A percentile compares a stretch with the other conserved stretches of the same genome.
These are phyloP conservation scores for Deinandra increscens DNA, from an alignment of 129 eudicot genomes.

Conservation along the genomic window DNA sequence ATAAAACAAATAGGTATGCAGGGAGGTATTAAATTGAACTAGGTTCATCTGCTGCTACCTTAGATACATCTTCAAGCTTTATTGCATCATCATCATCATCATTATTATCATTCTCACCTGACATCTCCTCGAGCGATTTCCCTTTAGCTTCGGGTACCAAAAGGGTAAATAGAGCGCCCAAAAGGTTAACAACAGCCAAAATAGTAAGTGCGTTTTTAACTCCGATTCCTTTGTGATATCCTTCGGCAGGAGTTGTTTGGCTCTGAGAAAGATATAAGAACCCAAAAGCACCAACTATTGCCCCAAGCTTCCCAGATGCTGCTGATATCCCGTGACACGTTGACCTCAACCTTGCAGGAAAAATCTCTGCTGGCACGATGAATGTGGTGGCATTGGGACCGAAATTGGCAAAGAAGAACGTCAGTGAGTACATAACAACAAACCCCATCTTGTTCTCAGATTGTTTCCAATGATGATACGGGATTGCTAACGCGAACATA, in stretches of 20 bases:
- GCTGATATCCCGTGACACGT: conserved; percentile 86
- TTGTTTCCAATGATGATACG: conserved; percentile 64
- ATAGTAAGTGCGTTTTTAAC: conserved; percentile 53
- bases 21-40: neutral
- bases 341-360: conserved; percentile 71
- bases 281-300: conserved; percentile 79
- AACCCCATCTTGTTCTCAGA: conserved; percentile 50
- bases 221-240: conserved; percentile 62
- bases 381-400: conserved; percentile 82
- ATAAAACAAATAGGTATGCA: conserved; percentile 12
- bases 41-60: conserved; percentile 15
- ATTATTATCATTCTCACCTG: conserved; percentile 57
- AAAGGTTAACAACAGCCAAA: conserved; percentile 53
- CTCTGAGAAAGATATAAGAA: conserved; percentile 71
- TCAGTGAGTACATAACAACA: conserved; percentile 59
- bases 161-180: conserved; percentile 62
- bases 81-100: conserved; percentile 33
- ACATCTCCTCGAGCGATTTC: conserved; percentile 71
- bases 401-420: conserved; percentile 76
- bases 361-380: conserved; percentile 81
- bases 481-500: conserved; percentile 64
- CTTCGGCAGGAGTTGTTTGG: conserved; percentile 38
- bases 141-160: conserved; percentile 80
- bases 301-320: conserved; percentile 72
- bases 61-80: conserved; percentile 23